Evolutionary conservation across 2,329 filamentous ascomycete species (phyloP).

Genomic region (Xylariaceae sp.): DNA sequence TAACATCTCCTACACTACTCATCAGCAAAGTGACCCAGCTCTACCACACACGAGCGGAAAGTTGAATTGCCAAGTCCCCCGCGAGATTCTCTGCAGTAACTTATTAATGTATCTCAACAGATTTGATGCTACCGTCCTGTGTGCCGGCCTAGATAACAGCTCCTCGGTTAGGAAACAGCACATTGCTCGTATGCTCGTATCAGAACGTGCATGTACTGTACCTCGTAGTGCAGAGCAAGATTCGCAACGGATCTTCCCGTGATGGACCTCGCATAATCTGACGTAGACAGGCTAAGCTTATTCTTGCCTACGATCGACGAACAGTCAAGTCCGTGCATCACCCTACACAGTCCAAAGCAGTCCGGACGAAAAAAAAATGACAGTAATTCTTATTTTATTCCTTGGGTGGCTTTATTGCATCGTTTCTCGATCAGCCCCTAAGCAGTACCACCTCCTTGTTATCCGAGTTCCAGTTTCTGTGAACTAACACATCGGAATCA

Average conservation of each 20-base stretch:
- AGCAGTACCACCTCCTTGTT: conserved; percentile 1
- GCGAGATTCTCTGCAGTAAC: conserved; percentile 3
- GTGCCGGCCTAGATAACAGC: no score
- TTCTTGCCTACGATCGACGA: conserved; percentile 20
- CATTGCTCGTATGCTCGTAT: not conserved
- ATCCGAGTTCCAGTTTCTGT: conserved; percentile 8
- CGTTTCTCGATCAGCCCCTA: conserved; percentile 23
- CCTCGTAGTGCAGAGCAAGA: not conserved
- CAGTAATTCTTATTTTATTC: conserved; percentile 1
- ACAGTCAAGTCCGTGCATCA: conserved; percentile 23
- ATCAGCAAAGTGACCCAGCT: conserved; percentile 17
- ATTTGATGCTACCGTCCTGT: not conserved
- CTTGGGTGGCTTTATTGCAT: conserved; percentile 21
- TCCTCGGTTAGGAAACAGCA: no score
- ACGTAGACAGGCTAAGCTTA: conserved; percentile 24
- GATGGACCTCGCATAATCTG: conserved; percentile 17
- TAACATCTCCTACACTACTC: conserved; percentile 26
- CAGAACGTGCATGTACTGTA: not conserved
- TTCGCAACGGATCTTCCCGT: conserved; percentile 28
- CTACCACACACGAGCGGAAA: conserved; percentile 10
- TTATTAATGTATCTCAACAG: not conserved
- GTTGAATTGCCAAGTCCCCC: conserved; percentile 10
- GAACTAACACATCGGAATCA: conserved; percentile 1
- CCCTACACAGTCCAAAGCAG: conserved; percentile 3
- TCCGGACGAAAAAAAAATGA: conserved; percentile 2